Evolutionary conservation across 2,329 filamentous ascomycete genomes (phyloP).

Genomic region (Scolecobasidium constrictum): DNA sequence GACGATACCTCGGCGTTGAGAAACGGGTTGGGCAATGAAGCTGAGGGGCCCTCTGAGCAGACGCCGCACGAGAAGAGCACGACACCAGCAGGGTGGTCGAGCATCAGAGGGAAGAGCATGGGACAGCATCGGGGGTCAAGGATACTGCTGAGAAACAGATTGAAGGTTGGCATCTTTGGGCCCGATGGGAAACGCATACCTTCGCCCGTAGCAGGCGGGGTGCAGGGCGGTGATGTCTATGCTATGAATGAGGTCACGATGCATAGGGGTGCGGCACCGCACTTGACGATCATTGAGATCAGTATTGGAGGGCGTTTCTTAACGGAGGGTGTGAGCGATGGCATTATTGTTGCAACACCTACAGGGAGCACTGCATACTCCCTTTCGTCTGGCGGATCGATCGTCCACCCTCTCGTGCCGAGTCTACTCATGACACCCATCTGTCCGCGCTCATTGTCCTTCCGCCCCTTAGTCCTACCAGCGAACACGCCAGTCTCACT

Average conservation of each 20-base stretch:
- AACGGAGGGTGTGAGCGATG: slow-evolving; percentile 89
- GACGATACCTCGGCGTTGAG: slow-evolving; percentile 11
- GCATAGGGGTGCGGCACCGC: slow-evolving; percentile 79
- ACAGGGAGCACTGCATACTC: slow-evolving; percentile 95
- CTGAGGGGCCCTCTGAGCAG: background rate
- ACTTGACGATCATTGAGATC: slow-evolving; percentile 85
- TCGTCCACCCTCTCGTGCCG: slow-evolving; percentile 86
- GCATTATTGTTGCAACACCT: slow-evolving; percentile 86
- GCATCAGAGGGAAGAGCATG: slow-evolving; percentile 69
- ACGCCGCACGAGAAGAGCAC: slow-evolving; percentile 1
- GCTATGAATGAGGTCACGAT: slow-evolving; percentile 95
- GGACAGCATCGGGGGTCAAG: slow-evolving; percentile 63
- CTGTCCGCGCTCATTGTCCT: slow-evolving; percentile 82
- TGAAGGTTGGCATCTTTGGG: slow-evolving; percentile 78
- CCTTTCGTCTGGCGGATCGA: slow-evolving; percentile 82
- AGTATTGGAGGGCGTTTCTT: slow-evolving; percentile 81
- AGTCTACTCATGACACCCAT: slow-evolving; percentile 88
- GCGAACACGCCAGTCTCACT: slow-evolving; percentile 76
- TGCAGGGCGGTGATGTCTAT: slow-evolving; percentile 25
- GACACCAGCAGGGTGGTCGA: slow-evolving; percentile 51
- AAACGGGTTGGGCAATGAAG: background rate
- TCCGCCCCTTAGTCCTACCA: slow-evolving; percentile 81
- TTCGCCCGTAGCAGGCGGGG: slow-evolving; percentile 20
- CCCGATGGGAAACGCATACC: slow-evolving; percentile 42
- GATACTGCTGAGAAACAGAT: slow-evolving; percentile 73